These are phyloP conservation scores for Dacryopinax primogenitus DNA, from an alignment of 768 basidiomycete species.

Conservation along the genomic window DNA sequence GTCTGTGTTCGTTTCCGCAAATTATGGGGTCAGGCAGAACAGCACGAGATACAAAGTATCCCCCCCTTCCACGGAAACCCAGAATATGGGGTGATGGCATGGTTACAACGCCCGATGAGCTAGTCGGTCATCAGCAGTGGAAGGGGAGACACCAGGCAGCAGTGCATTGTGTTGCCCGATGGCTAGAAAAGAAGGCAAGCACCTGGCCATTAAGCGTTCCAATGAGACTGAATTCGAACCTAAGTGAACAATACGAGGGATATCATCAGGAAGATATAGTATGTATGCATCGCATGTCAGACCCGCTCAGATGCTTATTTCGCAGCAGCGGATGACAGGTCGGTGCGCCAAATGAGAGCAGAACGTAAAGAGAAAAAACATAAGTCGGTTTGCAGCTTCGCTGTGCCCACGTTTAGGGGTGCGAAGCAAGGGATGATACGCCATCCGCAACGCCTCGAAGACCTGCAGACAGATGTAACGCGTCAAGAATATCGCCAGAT, in stretches of 20 bases:
- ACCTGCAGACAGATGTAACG: neutral
- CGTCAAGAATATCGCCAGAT: neutral
- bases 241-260: no score
- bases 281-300: no score
- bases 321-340: no score
- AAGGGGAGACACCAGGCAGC: neutral
- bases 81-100: neutral
- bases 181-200: neutral
- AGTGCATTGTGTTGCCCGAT: neutral
- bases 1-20: no score
- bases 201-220: neutral
- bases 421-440: neutral
- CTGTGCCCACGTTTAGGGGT: slow-evolving; percentile 1
- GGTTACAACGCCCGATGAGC: neutral
- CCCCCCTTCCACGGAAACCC: neutral
- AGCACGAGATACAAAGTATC: neutral
- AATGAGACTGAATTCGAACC: neutral
- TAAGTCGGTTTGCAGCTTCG: no score
- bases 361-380: no score
- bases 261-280: no score
- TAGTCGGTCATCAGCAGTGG: neutral
- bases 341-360: no score
- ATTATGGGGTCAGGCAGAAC: neutral
- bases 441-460: neutral
- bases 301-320: no score